Conservation (phyloP, 2,329 filamentous ascomycete genomes). For the Cadophora gregata region DNA sequence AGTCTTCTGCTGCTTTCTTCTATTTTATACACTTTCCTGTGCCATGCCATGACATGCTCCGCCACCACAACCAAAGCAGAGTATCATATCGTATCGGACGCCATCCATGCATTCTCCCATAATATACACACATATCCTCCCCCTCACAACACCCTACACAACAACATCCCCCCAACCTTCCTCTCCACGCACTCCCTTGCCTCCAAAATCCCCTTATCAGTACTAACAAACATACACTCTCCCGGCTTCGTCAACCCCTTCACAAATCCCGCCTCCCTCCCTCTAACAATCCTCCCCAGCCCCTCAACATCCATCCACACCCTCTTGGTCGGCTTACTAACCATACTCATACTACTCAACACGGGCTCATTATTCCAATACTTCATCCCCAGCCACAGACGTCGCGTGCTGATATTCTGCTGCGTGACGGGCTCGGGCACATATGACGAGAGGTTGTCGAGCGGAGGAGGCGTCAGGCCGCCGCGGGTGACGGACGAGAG, state of each 20-base stretch:
- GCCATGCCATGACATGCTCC: neutral
- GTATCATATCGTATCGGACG: conserved; percentile 21
- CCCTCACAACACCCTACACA: conserved; percentile 63
- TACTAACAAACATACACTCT: conserved; percentile 72
- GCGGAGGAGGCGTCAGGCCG: conserved; percentile 61
- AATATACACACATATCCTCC: conserved; percentile 31
- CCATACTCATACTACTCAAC: conserved; percentile 64
- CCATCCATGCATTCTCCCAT: conserved; percentile 33
- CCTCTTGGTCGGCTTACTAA: conserved; percentile 72
- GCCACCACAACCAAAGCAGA: conserved; percentile 2
- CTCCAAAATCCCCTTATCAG: conserved; percentile 71
- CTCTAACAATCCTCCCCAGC: conserved; percentile 62
- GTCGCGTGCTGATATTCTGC: conserved; percentile 64
- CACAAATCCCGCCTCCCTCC: conserved; percentile 64
- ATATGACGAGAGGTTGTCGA: conserved; percentile 53
- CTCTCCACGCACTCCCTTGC: conserved; percentile 73
- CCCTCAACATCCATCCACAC: conserved; percentile 66
- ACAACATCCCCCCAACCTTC: conserved; percentile 68
- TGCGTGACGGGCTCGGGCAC: conserved; percentile 59
- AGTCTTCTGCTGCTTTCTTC: neutral
- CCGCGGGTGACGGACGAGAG: conserved; percentile 70
- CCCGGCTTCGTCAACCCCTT: conserved; percentile 68
- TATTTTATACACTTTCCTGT: conserved; percentile 9
- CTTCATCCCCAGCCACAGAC: conserved; percentile 76
- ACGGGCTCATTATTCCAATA: conserved; percentile 77